These are phyloP conservation scores for Pestalotiopsis sp. DNA, from an alignment of 2,329 filamentous ascomycete species.

Conservation along the genomic window DNA sequence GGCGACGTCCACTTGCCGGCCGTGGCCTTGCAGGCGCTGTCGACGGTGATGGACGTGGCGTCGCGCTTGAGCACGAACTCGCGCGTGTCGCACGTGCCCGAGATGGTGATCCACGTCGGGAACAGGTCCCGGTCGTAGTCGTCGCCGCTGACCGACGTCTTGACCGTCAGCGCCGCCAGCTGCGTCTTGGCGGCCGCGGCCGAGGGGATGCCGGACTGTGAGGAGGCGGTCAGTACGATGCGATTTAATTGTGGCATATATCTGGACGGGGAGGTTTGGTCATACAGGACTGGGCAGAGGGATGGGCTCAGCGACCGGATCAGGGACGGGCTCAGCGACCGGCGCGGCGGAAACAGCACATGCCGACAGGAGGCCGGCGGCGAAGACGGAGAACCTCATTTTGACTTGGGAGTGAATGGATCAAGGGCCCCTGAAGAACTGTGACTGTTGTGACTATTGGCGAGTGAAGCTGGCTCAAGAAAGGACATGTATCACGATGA, in stretches of 20 bases:
- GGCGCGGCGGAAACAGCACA: slow-evolving; percentile 25
- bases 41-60: slow-evolving; percentile 63
- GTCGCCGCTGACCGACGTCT: slow-evolving; percentile 52
- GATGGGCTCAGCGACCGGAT: slow-evolving; percentile 1
- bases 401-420: not conserved
- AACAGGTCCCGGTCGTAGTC: slow-evolving; percentile 70
- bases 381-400: slow-evolving; percentile 27
- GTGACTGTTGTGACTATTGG: not conserved
- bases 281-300: slow-evolving; percentile 26
- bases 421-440: not conserved
- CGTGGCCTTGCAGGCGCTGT: slow-evolving; percentile 62
- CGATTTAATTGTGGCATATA: too few relatives aligned
- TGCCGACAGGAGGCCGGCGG: slow-evolving; percentile 27
- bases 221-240: not conserved
- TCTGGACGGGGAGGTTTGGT: too few relatives aligned
- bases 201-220: slow-evolving; percentile 64
- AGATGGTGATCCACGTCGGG: slow-evolving; percentile 70
- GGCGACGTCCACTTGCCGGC: slow-evolving; percentile 72
- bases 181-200: slow-evolving; percentile 57
- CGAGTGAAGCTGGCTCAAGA: not conserved
- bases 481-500: not conserved
- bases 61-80: slow-evolving; percentile 77
- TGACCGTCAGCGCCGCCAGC: slow-evolving; percentile 62
- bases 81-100: slow-evolving; percentile 70
- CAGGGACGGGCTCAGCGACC: slow-evolving; percentile 6